These are phyloP conservation scores for Claviceps sp. DNA, from an alignment of 2,329 filamentous ascomycete species.

Conservation along the genomic window DNA sequence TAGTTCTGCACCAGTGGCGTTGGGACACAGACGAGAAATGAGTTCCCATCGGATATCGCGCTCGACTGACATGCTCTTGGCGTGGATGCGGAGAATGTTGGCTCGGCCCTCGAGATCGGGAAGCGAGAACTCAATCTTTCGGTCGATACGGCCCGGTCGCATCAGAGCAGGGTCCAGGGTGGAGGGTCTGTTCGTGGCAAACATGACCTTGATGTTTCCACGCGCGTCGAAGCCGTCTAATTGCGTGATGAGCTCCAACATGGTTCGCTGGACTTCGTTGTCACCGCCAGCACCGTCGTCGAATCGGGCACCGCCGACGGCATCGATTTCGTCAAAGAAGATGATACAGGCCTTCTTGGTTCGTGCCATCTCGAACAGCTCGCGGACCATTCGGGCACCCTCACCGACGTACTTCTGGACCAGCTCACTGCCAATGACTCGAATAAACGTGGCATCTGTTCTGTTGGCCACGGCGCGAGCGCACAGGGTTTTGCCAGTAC, in stretches of 20 bases:
- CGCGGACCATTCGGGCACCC: slow-evolving; percentile 93
- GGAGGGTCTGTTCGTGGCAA: slow-evolving; percentile 91
- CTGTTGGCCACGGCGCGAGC: slow-evolving; percentile 93
- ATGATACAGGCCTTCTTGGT: slow-evolving; percentile 99
- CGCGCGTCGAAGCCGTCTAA: slow-evolving; percentile 91
- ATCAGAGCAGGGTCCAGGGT: slow-evolving; percentile 94
- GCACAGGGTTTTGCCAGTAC: slow-evolving; percentile 98
- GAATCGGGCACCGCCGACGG: slow-evolving; percentile 88
- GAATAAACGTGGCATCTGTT: slow-evolving; percentile 96
- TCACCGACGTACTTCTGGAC: slow-evolving; percentile 99
- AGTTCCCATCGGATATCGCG: slow-evolving; percentile 98
- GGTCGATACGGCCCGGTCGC: slow-evolving; percentile 92
- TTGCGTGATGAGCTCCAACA: slow-evolving; percentile 95
- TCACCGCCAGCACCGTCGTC: slow-evolving; percentile 94
- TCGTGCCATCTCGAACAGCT: slow-evolving; percentile 97
- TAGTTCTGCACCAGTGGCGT: slow-evolving; percentile 90
- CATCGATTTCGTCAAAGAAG: slow-evolving; percentile 93
- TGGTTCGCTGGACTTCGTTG: slow-evolving; percentile 95
- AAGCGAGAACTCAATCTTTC: slow-evolving; percentile 97
- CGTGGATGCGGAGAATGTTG: slow-evolving; percentile 95
- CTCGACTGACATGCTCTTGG: slow-evolving; percentile 99
- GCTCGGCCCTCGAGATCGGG: slow-evolving; percentile 94
- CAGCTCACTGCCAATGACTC: slow-evolving; percentile 93
- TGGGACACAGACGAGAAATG: slow-evolving; percentile 91
- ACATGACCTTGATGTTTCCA: slow-evolving; percentile 99